These are phyloP conservation scores for Ammopiptanthus mongolicus DNA, from an alignment of 306 rosid genomes.

Conservation along the genomic window DNA sequence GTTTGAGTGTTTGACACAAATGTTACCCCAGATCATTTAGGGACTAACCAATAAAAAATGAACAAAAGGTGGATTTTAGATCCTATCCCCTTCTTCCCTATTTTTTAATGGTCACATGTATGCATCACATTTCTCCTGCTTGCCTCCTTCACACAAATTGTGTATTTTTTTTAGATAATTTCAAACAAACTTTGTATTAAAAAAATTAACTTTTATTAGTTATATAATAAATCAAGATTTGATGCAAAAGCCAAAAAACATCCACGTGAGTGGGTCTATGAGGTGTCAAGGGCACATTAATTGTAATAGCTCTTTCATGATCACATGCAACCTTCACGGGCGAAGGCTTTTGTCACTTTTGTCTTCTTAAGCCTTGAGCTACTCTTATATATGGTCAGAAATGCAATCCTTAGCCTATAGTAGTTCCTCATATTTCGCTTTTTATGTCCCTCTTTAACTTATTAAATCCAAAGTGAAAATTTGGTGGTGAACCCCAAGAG, in stretches of 20 bases:
- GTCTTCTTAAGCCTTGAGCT: conserved; percentile 48
- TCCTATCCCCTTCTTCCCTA: background rate
- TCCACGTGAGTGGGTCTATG: conserved; percentile 94
- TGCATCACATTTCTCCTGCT: conserved; percentile 3
- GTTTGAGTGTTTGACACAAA: background rate
- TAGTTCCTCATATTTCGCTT: conserved; percentile 5
- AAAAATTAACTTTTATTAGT: background rate
- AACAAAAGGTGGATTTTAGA: background rate
- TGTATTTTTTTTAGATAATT: background rate
- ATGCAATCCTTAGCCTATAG: background rate
- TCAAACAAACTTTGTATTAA: background rate
- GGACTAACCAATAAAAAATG: background rate
- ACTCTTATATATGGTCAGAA: too few species aligned
- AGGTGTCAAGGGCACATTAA: conserved; percentile 79
- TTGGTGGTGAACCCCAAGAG: background rate
- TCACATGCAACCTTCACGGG: conserved; percentile 99
- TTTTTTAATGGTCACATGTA: background rate
- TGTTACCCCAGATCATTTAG: background rate
- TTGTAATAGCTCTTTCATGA: conserved; percentile 71
- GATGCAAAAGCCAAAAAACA: conserved; percentile 47
- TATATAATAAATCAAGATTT: conserved; percentile 22
- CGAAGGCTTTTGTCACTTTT: conserved; percentile 46
- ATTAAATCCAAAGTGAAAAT: background rate
- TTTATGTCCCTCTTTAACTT: background rate
- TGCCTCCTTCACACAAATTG: background rate